These are phyloP conservation scores for Penicillium silybi DNA, from an alignment of 495 filamentous ascomycete genomes.

Conservation along the genomic window DNA sequence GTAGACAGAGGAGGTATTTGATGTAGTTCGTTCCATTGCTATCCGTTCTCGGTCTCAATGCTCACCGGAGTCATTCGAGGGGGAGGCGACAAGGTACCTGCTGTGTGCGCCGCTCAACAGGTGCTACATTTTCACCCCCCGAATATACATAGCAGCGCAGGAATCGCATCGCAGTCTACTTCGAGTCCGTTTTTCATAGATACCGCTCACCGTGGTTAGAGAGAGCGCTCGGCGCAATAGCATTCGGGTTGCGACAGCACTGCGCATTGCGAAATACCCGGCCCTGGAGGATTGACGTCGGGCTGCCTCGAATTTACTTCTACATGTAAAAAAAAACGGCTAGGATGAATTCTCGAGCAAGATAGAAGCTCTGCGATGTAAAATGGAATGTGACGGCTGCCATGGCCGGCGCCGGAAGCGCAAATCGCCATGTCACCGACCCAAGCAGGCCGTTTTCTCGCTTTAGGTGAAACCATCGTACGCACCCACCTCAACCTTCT, in stretches of 20 bases:
- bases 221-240: constrained; percentile 27
- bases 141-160: not conserved
- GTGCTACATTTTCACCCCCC: not conserved
- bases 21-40: not conserved
- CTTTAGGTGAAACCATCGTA: constrained; percentile 45
- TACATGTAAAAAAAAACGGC: not conserved
- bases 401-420: constrained; percentile 26
- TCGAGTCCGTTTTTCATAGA: constrained; percentile 1
- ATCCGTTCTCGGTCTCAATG: constrained; percentile 10
- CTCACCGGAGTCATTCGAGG: not conserved
- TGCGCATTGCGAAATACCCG: constrained; percentile 25
- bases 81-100: constrained; percentile 16
- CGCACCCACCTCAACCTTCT: constrained; percentile 32
- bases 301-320: not conserved
- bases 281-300: not conserved
- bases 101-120: constrained; percentile 6
- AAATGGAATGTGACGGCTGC: constrained; percentile 22
- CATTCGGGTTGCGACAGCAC: constrained; percentile 25
- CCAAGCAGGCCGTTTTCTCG: constrained; percentile 38
- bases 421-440: constrained; percentile 39
- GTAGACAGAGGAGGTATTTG: not conserved
- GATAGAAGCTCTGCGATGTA: not conserved
- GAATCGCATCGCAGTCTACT: not conserved
- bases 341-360: not conserved
- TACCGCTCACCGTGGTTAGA: constrained; percentile 8